Evolutionary conservation across 192 early-diverging fungal species (phyloP).

Genomic region (Pilaira anomala): DNA sequence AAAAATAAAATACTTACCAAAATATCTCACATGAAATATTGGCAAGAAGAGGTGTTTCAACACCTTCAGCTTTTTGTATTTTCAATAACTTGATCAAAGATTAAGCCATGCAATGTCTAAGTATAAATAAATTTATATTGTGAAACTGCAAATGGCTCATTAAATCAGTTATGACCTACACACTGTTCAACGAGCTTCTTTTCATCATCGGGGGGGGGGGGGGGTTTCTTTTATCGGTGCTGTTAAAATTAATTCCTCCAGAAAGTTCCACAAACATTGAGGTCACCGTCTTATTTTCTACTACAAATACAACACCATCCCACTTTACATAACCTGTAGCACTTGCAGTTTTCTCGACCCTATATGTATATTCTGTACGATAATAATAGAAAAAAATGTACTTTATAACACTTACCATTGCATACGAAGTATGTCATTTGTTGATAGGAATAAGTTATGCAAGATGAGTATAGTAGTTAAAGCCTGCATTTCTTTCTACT

Average conservation of each 20-base stretch:
- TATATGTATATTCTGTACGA: constrained; percentile 15
- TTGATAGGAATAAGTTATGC: background rate
- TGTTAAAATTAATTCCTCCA: background rate
- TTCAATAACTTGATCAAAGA: no score
- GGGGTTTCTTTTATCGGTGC: background rate
- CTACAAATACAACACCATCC: background rate
- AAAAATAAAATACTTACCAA: no score
- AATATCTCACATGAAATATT: no score
- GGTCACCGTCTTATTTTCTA: background rate
- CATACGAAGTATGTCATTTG: constrained; percentile 1
- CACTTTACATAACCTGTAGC: background rate
- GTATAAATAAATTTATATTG: no score
- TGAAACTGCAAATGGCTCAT: no score
- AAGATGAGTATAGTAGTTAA: constrained; percentile 3
- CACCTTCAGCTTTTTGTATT: no score
- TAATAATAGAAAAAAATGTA: background rate
- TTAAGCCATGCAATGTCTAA: no score
- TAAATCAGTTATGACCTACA: no score
- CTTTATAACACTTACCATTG: constrained; percentile 5
- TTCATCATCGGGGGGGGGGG: no score
- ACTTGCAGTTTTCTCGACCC: background rate
- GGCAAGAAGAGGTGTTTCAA: no score
- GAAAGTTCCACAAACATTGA: background rate
- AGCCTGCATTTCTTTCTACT: constrained; percentile 3
- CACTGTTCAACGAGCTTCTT: no score